phyloP scores from a whole-genome alignment of 2,329 filamentous ascomycete species.

The Verticillium isaacii region DNA sequence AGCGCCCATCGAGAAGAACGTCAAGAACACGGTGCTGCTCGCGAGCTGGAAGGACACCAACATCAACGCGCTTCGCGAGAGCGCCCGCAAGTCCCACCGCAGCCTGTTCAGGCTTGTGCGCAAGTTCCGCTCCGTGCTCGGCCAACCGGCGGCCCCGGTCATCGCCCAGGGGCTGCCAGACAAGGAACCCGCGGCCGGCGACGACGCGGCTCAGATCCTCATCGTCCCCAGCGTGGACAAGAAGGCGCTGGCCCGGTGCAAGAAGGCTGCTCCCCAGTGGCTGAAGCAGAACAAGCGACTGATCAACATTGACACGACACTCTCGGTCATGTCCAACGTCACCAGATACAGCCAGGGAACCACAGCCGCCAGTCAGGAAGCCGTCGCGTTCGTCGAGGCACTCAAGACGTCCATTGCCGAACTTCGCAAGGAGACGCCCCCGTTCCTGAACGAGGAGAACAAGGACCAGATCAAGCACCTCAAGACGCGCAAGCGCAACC shows the following conservation, averaged over 20 bases:
- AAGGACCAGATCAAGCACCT: constrained; percentile 80
- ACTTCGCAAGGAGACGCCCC: constrained; percentile 79
- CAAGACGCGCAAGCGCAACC: constrained; percentile 82
- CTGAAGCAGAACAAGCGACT: constrained; percentile 57
- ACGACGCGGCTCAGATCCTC: constrained; percentile 2
- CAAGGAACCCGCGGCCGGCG: constrained; percentile 18
- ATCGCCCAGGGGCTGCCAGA: constrained; percentile 56
- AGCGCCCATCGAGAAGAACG: constrained; percentile 75
- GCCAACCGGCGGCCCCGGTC: constrained; percentile 67
- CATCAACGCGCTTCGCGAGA: constrained; percentile 82
- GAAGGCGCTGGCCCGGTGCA: constrained; percentile 25
- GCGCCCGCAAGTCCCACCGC: constrained; percentile 82
- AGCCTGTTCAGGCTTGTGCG: constrained; percentile 88
- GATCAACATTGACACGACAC: constrained; percentile 63
- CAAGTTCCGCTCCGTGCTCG: constrained; percentile 79
- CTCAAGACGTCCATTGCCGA: constrained; percentile 65
- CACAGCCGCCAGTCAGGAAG: constrained; percentile 6
- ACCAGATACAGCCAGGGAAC: background rate
- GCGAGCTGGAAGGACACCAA: constrained; percentile 99
- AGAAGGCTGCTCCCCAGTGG: constrained; percentile 29
- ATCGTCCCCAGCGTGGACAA: constrained; percentile 23
- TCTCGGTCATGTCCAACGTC: constrained; percentile 68
- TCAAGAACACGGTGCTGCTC: constrained; percentile 88
- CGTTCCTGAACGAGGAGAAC: constrained; percentile 79
- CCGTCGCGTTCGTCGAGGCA: constrained; percentile 59